Evolutionary conservation across 208 protist species (phyloP), one percentile per base, ranked within the genome.

Genomic region (Tritrichomonas foetus): DNA sequence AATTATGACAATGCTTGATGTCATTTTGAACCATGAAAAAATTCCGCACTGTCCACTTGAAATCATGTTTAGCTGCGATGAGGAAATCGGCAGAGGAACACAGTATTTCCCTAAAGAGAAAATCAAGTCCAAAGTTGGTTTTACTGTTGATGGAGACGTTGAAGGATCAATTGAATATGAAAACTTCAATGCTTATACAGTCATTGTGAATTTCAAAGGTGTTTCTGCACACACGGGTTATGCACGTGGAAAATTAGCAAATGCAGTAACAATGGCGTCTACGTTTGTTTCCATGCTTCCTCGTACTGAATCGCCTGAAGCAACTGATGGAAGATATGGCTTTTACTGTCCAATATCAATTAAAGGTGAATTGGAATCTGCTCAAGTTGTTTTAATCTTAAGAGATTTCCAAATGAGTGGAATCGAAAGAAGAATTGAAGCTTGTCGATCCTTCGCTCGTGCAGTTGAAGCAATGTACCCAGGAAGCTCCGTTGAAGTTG

Each of bases 221-320:
- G 33, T n/a, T 11, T 57, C 78, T 27, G 30, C 14, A 20, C 78
- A 89, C 30, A 25, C 78, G 39, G 78, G 78, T 20, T 53, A 53
- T 16, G 78, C 78, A n/a, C 47, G 47, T 89, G 47, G 47, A 8
- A 89, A 89, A 89, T 89, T 89, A 16, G 47, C 44, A 44, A 89
- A 89, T 39, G 78, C 78, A 16, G 47, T 20, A 33, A 39, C 33
- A n/a, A 89, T 89, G 78, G 78, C 78, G 14, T 44, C 78, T 39
- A 16, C 44, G 57, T 89, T 89, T 36, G 78, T 89, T 39, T 53
- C 78, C n/a, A 89, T 89, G 78, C 78, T 89, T 16, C 78, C 78
- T 44, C 33, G 47, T 39, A 57, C 33, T 27, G 78, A 89, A 30
- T 57, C 47, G 13, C 78, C 78, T 57, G 78, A 89, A 39, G 47